A percentile compares a stretch with the other conserved stretches of the same genome.
These are phyloP conservation scores for Ophiosphaerella korrae DNA, from an alignment of 2,329 filamentous ascomycete genomes.

Conservation along the genomic window DNA sequence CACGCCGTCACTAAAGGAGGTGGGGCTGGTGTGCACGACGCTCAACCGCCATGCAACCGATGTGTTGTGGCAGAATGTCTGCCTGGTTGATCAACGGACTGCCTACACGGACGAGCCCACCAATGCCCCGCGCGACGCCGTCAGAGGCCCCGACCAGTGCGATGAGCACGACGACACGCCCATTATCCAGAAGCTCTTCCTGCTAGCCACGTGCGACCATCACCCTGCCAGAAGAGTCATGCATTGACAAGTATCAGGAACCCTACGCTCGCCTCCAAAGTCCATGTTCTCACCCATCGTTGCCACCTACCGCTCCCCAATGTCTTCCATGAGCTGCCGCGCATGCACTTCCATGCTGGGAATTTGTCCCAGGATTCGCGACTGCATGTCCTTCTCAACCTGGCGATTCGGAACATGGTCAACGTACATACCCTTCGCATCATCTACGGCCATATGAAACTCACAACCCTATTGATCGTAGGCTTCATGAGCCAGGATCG, in stretches of 20 bases:
- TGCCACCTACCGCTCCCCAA: constrained; percentile 54
- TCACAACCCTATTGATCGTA: constrained; percentile 48
- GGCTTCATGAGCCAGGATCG: constrained; percentile 47
- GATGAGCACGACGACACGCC: constrained; percentile 49
- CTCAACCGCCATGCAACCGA: constrained; percentile 45
- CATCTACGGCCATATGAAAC: constrained; percentile 50
- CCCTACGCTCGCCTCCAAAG: constrained; percentile 48
- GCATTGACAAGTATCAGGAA: constrained; percentile 36
- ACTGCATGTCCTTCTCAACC: constrained; percentile 46
- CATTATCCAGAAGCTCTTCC: constrained; percentile 49
- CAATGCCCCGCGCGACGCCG: constrained; percentile 15
- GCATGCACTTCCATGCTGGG: constrained; percentile 45
- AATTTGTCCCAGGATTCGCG: constrained; percentile 49
- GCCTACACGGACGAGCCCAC: constrained; percentile 22
- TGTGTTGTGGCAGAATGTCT: constrained; percentile 49
- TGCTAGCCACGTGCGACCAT: constrained; percentile 46
- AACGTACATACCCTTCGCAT: constrained; percentile 53
- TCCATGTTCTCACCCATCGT: constrained; percentile 51
- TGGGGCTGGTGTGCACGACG: constrained; percentile 44
- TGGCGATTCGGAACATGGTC: constrained; percentile 48
- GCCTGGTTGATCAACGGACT: constrained; percentile 48
- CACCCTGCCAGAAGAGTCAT: not conserved
- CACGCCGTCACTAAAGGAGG: constrained; percentile 31
- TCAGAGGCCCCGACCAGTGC: constrained; percentile 18
- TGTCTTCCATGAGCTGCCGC: constrained; percentile 52